Percentiles rank a stretch among this genome's conserved stretches.
These are phyloP conservation scores for Geum urbanum DNA, from an alignment of 306 rosid genomes.

Conservation along the genomic window DNA sequence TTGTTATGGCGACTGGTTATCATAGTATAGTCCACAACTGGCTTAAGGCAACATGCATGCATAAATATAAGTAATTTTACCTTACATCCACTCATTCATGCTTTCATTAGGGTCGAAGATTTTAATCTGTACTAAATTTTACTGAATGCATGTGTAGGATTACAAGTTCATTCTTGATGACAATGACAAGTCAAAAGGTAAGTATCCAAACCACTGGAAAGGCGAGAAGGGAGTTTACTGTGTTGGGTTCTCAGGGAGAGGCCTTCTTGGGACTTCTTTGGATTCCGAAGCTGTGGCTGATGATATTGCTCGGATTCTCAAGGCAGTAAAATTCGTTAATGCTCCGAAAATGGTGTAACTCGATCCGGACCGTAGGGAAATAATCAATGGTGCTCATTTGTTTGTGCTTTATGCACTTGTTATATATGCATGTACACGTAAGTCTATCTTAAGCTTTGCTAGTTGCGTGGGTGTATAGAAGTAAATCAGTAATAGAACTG, in stretches of 20 bases:
- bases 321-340: not conserved
- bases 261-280: constrained; percentile 33
- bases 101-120: not conserved
- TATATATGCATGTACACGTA: no score
- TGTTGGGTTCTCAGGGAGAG: constrained; percentile 49
- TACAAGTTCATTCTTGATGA: constrained; percentile 43
- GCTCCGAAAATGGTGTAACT: not conserved
- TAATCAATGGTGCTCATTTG: no score
- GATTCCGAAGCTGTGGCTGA: constrained; percentile 1
- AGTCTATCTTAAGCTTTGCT: no score
- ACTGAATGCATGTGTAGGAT: constrained; percentile 26
- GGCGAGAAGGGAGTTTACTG: constrained; percentile 59
- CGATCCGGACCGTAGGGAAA: not conserved
- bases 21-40: constrained; percentile 9
- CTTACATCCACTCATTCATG: no score
- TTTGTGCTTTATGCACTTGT: not conserved
- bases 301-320: not conserved
- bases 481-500: no score
- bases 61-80: not conserved
- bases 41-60: constrained; percentile 7
- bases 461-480: no score
- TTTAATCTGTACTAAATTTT: not conserved
- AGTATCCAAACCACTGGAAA: constrained; percentile 52
- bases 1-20: constrained; percentile 15
- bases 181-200: constrained; percentile 44